Percentiles rank a stretch among this genome's conserved stretches.
Evolutionary conservation across 148 eudicot genomes (phyloP).

Genomic region (Limonium bicolor): DNA sequence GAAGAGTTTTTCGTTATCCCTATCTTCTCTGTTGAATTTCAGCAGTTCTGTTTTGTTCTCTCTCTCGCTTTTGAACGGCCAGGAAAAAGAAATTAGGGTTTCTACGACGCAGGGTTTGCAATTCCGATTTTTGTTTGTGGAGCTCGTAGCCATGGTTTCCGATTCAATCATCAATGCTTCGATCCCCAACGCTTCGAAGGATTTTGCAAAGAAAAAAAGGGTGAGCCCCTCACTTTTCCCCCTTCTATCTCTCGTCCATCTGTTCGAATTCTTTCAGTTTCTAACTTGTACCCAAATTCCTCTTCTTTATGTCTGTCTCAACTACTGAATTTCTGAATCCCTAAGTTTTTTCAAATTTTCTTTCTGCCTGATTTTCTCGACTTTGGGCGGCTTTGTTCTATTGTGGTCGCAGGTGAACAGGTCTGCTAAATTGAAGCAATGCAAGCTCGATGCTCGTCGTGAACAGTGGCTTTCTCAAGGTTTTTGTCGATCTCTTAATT

Average conservation of each 20-base stretch:
- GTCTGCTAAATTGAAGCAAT: constrained; percentile 85
- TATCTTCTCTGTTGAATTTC: too few relatives aligned
- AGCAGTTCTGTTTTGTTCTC: too few relatives aligned
- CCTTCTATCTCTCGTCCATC: background rate
- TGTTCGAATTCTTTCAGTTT: background rate
- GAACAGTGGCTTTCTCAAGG: constrained; percentile 97
- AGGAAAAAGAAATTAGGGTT: too few relatives aligned
- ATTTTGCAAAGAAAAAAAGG: constrained; percentile 76
- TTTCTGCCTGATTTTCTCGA: background rate
- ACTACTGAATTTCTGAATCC: too few relatives aligned
- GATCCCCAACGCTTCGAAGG: constrained; percentile 48
- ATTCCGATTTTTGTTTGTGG: too few relatives aligned
- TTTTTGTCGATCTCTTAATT: constrained; percentile 8
- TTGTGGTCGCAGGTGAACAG: constrained; percentile 51
- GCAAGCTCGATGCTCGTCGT: constrained; percentile 88
- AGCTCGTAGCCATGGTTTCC: constrained; percentile 53
- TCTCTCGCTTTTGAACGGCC: too few relatives aligned
- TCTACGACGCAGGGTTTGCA: too few relatives aligned
- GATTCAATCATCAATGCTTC: constrained; percentile 67
- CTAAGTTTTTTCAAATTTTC: background rate
- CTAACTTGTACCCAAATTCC: background rate
- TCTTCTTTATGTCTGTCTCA: background rate
- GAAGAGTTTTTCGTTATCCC: too few relatives aligned
- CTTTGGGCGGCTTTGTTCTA: background rate
- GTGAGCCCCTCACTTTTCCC: constrained; percentile 15